Evolutionary conservation across 495 filamentous ascomycete genomes (phyloP), one percentile per base, ranked within the genome.

Genomic region (Evernia prunastri): DNA sequence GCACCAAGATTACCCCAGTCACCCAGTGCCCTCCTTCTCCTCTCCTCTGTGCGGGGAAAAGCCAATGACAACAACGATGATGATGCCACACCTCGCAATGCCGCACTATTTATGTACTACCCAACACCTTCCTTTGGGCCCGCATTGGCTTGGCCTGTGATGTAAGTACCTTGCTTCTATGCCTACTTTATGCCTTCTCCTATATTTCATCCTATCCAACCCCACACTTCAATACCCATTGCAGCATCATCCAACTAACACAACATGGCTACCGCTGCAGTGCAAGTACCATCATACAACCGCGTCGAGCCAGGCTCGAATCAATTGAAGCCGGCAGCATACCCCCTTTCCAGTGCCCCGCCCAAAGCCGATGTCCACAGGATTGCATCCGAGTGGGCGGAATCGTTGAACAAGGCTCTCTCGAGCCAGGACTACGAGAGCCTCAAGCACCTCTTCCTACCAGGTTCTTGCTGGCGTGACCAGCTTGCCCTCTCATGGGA

Each of bases 251-350:
- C 4, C 31, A 33, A n/a, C 29, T 57, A 29, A 54, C 40, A 60
- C 15, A 64, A 27, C 47, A 70, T 70, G 68, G 68, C 68, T 23
- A 61, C 68, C 51, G 67, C 64, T 27, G 68, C 61, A 45, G 57
- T 64, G 7, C 35, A 35, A 58, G 51, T 61, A 20, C 76, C 73
- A n/a, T 84, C 85, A 27, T 76, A 78, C 68, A 77, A 87, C 60
- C 78, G 82, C 53, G 71, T 81, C 42, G 85, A 84, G 66, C 81
- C 84, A 2, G 86, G 86, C 39, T 88, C 86, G 6, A 65, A 77
- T 68, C 82, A 83, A 61, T 74, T 85, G 59, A 72, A 77, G 5
- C 66, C 77, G 20, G 77, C 69, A 47, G 37, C 35, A 20, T 68
- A 70, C 43, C 68, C 68, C 2, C 60, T 51, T 5, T 40, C 56